phyloP scores from a whole-genome alignment of 2,329 filamentous ascomycete species.

The Biscogniauxia mediterranea region DNA sequence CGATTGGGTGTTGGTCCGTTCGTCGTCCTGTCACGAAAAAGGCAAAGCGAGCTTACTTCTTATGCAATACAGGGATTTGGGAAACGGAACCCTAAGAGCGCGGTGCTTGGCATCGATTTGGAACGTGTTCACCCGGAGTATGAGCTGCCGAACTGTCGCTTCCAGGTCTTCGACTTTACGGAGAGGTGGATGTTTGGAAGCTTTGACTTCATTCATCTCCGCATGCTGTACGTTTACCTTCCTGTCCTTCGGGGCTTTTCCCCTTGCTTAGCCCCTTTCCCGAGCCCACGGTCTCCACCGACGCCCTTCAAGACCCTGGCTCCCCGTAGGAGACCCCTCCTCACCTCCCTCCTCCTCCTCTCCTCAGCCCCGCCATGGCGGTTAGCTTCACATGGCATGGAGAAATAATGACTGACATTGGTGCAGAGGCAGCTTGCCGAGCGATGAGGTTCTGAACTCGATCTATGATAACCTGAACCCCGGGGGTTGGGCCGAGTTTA shows the following conservation, averaged over 20 bases:
- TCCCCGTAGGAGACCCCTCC: not conserved
- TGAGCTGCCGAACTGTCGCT: constrained; percentile 29
- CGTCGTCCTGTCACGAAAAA: constrained; percentile 1
- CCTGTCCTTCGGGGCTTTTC: not conserved
- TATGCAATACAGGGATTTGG: constrained; percentile 15
- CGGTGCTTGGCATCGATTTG: constrained; percentile 31
- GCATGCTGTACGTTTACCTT: constrained; percentile 25
- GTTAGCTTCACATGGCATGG: no score
- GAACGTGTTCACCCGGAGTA: constrained; percentile 25
- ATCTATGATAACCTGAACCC: constrained; percentile 34
- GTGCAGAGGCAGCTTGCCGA: constrained; percentile 13
- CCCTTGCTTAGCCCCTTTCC: not conserved
- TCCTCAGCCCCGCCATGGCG: no score
- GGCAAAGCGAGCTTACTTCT: constrained; percentile 1
- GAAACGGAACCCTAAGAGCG: constrained; percentile 20
- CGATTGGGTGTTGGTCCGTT: constrained; percentile 27
- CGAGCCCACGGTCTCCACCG: not conserved
- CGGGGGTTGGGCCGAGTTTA: constrained; percentile 36
- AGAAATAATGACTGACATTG: not conserved
- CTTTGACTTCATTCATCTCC: constrained; percentile 34
- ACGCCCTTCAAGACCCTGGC: no score
- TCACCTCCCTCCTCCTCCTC: not conserved
- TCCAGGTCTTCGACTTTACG: constrained; percentile 27
- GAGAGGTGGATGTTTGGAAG: constrained; percentile 24
- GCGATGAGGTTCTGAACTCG: constrained; percentile 24